Base-by-base conservation (phyloP, 306 rosid species). In the Cajanus cajan region DNA sequence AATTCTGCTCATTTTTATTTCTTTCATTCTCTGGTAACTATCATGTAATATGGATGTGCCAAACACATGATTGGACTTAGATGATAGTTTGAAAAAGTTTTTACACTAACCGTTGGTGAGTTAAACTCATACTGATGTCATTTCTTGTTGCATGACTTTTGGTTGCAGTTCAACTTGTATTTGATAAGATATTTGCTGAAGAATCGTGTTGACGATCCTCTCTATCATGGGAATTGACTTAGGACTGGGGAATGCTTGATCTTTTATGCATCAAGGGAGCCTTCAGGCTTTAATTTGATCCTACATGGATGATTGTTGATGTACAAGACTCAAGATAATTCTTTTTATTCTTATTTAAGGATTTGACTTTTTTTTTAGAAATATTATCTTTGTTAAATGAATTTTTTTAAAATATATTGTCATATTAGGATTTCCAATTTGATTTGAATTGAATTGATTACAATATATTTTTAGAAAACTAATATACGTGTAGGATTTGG, bases 181-280 rank as follows among this genome's bases (percentile, higher is more conserved):
- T 83, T 73, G 90, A 90, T 48, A 78, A 78, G 82, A 85, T 90
- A 88, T 90, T 88, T 79, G 90, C 90, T 7, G 92, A 86, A 83
- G 92, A 85, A 57, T 45, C 61, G 1, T 74, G 84, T 45, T 90
- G 72, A 87, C 48, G 48, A 41, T 59, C 67, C 67, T 71, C n/a
- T n/a, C 18, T 61, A 44, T 16, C 54, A 22, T 37, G 77, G 58
- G 44, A 47, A 25, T 69, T 16, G 43, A 66, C 55, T 68, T 59
- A 43, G 36, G n/a, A 13, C 62, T 22, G 31, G n/a, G 78, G 52
- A 43, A 63, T 77, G 70, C 72, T 22, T 19, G 74, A 52, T 41
- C 66, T 47, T 51, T 40, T 11, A 3, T 63, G 19, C 73, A 36
- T 48, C n/a, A 58, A 68, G 22, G 71, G 40, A n/a, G n/a, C n/a